phyloP scores from a whole-genome alignment of 2,329 filamentous ascomycete genomes.

The Ascosphaera apis region DNA sequence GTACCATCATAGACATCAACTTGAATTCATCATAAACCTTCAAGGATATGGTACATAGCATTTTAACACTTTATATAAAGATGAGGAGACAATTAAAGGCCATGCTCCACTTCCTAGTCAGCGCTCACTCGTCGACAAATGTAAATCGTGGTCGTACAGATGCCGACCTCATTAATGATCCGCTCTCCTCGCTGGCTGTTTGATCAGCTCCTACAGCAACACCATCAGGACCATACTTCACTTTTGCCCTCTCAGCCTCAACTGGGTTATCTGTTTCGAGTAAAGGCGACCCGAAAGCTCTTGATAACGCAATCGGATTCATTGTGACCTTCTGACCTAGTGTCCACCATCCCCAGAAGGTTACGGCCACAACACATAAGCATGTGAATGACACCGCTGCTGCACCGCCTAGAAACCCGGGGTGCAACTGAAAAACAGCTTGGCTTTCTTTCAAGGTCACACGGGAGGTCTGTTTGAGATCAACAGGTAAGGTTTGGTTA shows the following conservation, averaged over 20 bases:
- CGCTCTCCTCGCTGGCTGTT: neutral
- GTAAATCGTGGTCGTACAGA: neutral
- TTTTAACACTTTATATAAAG: no score
- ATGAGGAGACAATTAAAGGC: no score
- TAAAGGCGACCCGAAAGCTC: constrained; percentile 8
- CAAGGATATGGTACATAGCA: no score
- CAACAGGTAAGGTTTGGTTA: neutral
- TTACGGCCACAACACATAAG: neutral
- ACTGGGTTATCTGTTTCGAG: neutral
- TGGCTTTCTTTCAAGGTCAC: neutral
- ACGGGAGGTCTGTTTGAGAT: neutral
- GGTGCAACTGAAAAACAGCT: neutral
- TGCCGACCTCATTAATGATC: neutral
- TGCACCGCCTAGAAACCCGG: neutral
- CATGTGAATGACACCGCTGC: neutral
- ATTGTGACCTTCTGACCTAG: constrained; percentile 9
- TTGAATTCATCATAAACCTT: no score
- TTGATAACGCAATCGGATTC: constrained; percentile 10
- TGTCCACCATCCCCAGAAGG: constrained; percentile 8
- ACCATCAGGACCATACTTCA: neutral
- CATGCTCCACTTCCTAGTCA: no score
- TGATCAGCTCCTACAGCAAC: neutral
- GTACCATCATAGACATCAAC: no score
- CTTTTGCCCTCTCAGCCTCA: neutral
- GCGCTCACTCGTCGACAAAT: neutral